These are phyloP conservation scores for Skeletonema menzelii DNA, from an alignment of 108 stramenopile species.

Conservation along the genomic window DNA sequence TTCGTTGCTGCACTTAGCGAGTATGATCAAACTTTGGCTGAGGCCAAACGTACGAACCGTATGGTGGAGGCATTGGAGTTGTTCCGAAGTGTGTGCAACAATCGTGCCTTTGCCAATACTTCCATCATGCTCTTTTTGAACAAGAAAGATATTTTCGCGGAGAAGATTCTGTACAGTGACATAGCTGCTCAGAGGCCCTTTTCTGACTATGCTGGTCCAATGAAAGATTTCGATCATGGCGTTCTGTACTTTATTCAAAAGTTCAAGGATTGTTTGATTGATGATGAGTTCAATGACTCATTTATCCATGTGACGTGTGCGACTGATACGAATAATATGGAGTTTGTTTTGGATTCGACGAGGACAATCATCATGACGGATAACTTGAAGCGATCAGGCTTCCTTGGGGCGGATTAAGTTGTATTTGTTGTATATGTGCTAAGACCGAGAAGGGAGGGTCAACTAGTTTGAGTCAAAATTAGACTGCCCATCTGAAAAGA, in stretches of 20 bases:
- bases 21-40: conserved; percentile 96
- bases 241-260: conserved; percentile 92
- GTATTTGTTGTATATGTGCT: too few relatives aligned
- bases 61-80: conserved; percentile 96
- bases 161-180: conserved; percentile 90
- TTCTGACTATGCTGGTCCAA: conserved; percentile 80
- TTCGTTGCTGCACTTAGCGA: conserved; percentile 97
- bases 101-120: conserved; percentile 93
- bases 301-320: conserved; percentile 98
- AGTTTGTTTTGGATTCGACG: conserved; percentile 91
- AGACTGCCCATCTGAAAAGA: too few relatives aligned
- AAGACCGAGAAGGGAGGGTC: too few relatives aligned
- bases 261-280: conserved; percentile 90
- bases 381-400: conserved; percentile 88
- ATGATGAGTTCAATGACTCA: conserved; percentile 74
- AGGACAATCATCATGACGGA: conserved; percentile 93
- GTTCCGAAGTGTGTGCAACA: conserved; percentile 96
- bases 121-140: conserved; percentile 92
- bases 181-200: conserved; percentile 83
- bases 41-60: conserved; percentile 94
- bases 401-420: conserved; percentile 83
- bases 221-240: conserved; percentile 87
- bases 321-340: conserved; percentile 96
- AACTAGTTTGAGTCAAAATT: too few relatives aligned
- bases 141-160: conserved; percentile 97